Evolutionary conservation across 1,284 basidiomycete genomes (phyloP).

Genomic region (Leccinum fallax): DNA sequence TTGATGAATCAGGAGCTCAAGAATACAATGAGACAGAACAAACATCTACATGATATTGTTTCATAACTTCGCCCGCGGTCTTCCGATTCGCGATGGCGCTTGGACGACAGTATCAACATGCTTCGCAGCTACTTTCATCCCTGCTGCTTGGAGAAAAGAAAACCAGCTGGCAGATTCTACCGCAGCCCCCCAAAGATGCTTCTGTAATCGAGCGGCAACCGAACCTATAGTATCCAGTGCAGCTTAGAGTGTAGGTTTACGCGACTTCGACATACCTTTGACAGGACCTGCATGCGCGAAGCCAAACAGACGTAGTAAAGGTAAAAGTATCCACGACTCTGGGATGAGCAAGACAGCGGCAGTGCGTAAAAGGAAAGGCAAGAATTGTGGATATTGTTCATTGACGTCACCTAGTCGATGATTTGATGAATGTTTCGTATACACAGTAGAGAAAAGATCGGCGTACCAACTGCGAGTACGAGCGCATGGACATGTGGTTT

Average conservation of each 20-base stretch:
- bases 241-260: background rate
- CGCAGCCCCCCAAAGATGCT: constrained; percentile 3
- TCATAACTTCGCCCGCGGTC: background rate
- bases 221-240: background rate
- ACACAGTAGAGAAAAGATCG: background rate
- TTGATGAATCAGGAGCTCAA: background rate
- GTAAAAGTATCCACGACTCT: constrained; percentile 11
- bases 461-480: constrained; percentile 15
- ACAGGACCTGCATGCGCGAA: constrained; percentile 20
- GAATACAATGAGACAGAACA: background rate
- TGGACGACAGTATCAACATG: too few species aligned
- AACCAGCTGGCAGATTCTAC: constrained; percentile 16
- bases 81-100: too few species aligned
- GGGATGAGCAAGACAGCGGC: constrained; percentile 17
- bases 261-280: constrained; percentile 13
- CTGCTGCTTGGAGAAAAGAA: constrained; percentile 15
- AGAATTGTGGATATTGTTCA: constrained; percentile 12
- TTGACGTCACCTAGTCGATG: constrained; percentile 19
- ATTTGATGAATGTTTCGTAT: background rate
- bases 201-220: background rate
- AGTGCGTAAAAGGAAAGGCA: constrained; percentile 6
- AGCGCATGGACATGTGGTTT: background rate
- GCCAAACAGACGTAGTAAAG: constrained; percentile 10
- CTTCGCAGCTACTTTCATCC: constrained; percentile 2
- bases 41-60: background rate